Evolutionary conservation across 345 rosid genomes (phyloP).

Genomic region (Rhizophora apiculata): DNA sequence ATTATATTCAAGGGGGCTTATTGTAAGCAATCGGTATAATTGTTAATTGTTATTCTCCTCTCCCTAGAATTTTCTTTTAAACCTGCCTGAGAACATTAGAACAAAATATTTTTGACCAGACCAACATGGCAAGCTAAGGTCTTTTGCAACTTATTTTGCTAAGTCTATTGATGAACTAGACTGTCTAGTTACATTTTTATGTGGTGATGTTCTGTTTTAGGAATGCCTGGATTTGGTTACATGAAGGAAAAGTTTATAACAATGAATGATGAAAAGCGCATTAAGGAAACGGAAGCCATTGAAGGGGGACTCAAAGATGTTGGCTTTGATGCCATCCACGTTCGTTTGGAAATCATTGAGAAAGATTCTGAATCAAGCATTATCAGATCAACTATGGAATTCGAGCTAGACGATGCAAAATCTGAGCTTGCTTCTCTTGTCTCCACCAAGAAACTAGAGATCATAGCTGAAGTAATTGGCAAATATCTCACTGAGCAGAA

Average conservation of each 20-base stretch:
- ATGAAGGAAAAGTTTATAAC: slow-evolving; percentile 27
- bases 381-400: slow-evolving; percentile 24
- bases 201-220: slow-evolving; percentile 2
- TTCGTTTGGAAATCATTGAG: slow-evolving; percentile 37
- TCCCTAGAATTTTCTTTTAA: no score
- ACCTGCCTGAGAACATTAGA: no score
- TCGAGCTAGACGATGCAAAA: slow-evolving; percentile 34
- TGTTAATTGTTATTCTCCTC: no score
- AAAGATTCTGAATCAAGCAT: slow-evolving; percentile 27
- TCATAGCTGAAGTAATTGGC: slow-evolving; percentile 26
- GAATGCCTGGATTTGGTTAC: slow-evolving; percentile 29
- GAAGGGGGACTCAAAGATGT: slow-evolving; percentile 34
- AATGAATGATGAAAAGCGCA: slow-evolving; percentile 33
- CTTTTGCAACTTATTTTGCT: no score
- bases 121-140: no score
- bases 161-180: neutral
- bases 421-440: slow-evolving; percentile 18
- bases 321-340: slow-evolving; percentile 20
- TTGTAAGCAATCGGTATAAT: no score
- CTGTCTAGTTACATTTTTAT: neutral
- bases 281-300: slow-evolving; percentile 34
- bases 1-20: no score
- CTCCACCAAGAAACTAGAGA: slow-evolving; percentile 13
- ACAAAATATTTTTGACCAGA: no score
- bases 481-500: slow-evolving; percentile 18